Evolutionary conservation across 768 basidiomycete genomes (phyloP).

Genomic region (Steccherinum ochraceum): DNA sequence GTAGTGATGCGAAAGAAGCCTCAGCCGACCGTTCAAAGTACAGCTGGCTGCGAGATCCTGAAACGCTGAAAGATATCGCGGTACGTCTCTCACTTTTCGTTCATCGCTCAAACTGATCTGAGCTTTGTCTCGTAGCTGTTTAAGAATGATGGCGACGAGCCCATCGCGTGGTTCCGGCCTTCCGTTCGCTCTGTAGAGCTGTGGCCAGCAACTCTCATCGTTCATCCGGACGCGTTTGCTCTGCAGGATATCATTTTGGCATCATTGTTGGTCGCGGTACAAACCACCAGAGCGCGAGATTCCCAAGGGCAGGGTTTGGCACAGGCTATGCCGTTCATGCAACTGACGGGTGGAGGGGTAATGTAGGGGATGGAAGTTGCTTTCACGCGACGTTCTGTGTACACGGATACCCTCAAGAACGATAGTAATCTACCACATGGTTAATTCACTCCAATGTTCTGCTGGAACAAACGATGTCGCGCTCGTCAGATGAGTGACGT

Average conservation of each 20-base stretch:
- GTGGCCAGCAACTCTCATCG: neutral
- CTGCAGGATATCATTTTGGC: neutral
- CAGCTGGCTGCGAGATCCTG: neutral
- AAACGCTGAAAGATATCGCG: neutral
- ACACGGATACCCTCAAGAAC: no score
- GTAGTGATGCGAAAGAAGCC: no score
- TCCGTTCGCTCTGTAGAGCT: neutral
- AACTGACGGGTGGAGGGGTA: no score
- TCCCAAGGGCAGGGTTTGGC: neutral
- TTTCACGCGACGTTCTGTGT: neutral
- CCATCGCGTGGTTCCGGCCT: neutral
- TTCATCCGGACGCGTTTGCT: neutral
- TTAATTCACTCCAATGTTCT: no score
- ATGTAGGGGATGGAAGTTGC: no score
- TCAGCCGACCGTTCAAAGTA: neutral
- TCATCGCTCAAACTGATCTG: no score
- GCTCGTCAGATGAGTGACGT: no score
- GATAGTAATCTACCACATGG: no score
- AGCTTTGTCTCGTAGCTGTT: no score
- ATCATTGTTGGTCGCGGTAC: neutral
- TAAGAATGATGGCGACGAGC: neutral
- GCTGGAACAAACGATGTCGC: no score
- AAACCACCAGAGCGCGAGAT: neutral
- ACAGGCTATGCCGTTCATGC: neutral
- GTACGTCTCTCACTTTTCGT: no score